A percentile compares a stretch with the other conserved stretches of the same genome.
Evolutionary conservation across 1,284 basidiomycete genomes (phyloP).

Genomic region (Microbotryomycetes sp.): DNA sequence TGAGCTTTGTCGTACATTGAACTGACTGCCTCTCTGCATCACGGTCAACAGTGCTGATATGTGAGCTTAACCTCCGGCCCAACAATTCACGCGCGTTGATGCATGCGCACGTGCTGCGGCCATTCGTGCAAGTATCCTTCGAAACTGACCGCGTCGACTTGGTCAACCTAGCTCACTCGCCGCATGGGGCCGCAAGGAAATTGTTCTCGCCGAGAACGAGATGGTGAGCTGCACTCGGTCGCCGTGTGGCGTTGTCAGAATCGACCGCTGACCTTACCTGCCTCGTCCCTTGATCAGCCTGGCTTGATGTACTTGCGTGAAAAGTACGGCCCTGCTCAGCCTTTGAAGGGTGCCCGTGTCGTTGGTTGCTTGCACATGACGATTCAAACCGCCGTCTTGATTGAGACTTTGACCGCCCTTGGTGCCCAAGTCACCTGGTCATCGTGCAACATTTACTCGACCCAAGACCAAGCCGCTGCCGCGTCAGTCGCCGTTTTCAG

Average conservation of each 20-base stretch:
- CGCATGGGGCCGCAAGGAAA: conserved; percentile 40
- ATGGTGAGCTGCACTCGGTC: conserved; percentile 14
- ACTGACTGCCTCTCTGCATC: background rate
- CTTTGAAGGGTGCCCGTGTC: conserved; percentile 90
- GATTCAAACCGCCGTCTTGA: conserved; percentile 63
- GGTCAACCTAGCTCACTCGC: conserved; percentile 33
- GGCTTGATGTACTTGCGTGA: conserved; percentile 70
- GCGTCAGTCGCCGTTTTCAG: conserved; percentile 55
- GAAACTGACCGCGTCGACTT: no score
- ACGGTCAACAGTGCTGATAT: conserved; percentile 20
- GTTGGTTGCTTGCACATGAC: conserved; percentile 95
- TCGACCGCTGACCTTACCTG: conserved; percentile 62
- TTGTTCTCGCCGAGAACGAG: conserved; percentile 38
- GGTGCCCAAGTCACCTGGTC: conserved; percentile 99
- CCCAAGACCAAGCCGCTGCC: conserved; percentile 94
- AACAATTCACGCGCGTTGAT: no score
- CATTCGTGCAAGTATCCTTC: no score
- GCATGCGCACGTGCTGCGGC: no score
- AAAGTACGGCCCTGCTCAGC: conserved; percentile 73
- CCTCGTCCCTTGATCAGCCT: conserved; percentile 68
- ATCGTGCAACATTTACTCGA: conserved; percentile 96
- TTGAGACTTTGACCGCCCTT: conserved; percentile 88
- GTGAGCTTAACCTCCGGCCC: no score
- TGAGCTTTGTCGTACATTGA: no score
- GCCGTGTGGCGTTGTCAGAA: background rate